Conservation (phyloP, 1,284 basidiomycete genomes). For the Gymnopus androsaceus region DNA sequence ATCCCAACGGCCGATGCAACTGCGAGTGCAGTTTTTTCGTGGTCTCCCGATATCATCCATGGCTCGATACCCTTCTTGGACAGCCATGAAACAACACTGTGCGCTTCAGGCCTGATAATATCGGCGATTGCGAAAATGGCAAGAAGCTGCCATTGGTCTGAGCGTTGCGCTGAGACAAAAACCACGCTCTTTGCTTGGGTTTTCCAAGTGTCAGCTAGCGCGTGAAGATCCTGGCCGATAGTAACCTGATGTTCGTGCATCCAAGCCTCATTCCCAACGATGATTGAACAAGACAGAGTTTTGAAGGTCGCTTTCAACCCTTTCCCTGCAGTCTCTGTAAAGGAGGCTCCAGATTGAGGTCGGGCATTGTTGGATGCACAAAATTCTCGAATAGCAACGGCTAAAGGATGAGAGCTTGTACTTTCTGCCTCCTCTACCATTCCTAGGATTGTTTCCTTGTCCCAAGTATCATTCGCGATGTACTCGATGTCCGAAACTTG, state of each 20-base stretch:
- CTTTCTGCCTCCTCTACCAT: slow-evolving; percentile 64
- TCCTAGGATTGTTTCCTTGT: slow-evolving; percentile 43
- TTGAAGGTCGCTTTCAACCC: slow-evolving; percentile 62
- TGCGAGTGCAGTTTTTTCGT: slow-evolving; percentile 68
- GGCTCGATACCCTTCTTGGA: slow-evolving; percentile 55
- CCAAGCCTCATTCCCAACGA: slow-evolving; percentile 76
- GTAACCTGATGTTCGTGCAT: slow-evolving; percentile 51
- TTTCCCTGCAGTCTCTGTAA: slow-evolving; percentile 67
- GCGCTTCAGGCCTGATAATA: slow-evolving; percentile 62
- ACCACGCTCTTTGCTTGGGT: slow-evolving; percentile 70
- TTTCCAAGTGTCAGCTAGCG: slow-evolving; percentile 56
- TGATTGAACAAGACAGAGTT: slow-evolving; percentile 35
- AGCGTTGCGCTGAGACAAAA: slow-evolving; percentile 51
- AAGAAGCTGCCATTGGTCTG: slow-evolving; percentile 46
- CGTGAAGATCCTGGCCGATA: slow-evolving; percentile 35
- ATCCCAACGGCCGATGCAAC: slow-evolving; percentile 73
- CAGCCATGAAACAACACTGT: slow-evolving; percentile 51
- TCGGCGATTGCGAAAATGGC: slow-evolving; percentile 74
- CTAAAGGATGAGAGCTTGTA: slow-evolving; percentile 71
- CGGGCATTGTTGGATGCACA: slow-evolving; percentile 40
- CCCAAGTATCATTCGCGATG: slow-evolving; percentile 27
- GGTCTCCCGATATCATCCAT: slow-evolving; percentile 85
- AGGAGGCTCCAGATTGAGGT: slow-evolving; percentile 33
- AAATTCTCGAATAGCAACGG: slow-evolving; percentile 57
- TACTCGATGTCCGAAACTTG: slow-evolving; percentile 56